phyloP scores from a whole-genome alignment of 2,329 filamentous ascomycete species.

The Aspergillus unguis region DNA sequence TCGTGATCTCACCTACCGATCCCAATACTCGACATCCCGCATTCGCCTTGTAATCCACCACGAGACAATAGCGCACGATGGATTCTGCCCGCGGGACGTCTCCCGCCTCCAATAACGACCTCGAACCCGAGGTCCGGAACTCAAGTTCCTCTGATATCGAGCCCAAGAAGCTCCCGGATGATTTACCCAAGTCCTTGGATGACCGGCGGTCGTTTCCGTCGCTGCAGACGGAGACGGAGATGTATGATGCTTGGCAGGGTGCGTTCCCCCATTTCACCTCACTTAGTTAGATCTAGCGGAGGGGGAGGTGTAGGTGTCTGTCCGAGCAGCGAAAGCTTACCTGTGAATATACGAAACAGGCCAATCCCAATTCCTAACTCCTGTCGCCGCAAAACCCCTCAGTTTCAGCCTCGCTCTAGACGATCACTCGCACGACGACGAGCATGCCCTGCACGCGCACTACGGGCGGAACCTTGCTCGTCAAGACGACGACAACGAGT shows the following conservation, averaged over 20 bases:
- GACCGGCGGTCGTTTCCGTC: conserved; percentile 70
- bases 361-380: conserved; percentile 91
- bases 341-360: conserved; percentile 51
- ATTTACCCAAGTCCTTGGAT: conserved; percentile 87
- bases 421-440: conserved; percentile 70
- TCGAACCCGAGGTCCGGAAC: conserved; percentile 19
- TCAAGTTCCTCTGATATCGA: conserved; percentile 19
- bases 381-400: conserved; percentile 77
- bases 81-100: conserved; percentile 33
- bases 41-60: background rate
- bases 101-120: conserved; percentile 18
- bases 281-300: background rate
- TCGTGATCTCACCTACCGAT: conserved; percentile 6
- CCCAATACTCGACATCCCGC: too few relatives aligned
- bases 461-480: conserved; percentile 28
- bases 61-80: conserved; percentile 24
- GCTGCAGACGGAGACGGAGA: conserved; percentile 81
- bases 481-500: conserved; percentile 24
- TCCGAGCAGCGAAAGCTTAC: too few relatives aligned
- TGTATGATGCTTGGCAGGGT: conserved; percentile 99
- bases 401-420: conserved; percentile 83
- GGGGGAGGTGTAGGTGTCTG: too few relatives aligned
- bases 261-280: conserved; percentile 28
- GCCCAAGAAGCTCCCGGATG: conserved; percentile 61
- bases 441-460: conserved; percentile 33